A percentile compares a stretch with the other conserved stretches of the same genome.
Evolutionary conservation across 768 basidiomycete species (phyloP).

Genomic region (Auriculariales sp.): DNA sequence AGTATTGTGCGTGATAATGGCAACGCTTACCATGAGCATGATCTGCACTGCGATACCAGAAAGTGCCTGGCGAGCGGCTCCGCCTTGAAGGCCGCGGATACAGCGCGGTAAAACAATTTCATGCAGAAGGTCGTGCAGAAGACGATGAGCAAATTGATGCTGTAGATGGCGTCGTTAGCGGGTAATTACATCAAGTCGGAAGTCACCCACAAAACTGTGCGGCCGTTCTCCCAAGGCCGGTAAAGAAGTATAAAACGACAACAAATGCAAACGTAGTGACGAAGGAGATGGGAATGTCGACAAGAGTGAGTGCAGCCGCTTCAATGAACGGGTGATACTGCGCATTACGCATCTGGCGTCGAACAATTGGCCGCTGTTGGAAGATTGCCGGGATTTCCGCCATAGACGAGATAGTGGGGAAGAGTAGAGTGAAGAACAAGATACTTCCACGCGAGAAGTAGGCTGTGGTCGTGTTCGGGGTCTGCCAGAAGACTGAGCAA

Average conservation of each 20-base stretch:
- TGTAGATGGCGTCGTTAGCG: conserved; percentile 33
- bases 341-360: conserved; percentile 41
- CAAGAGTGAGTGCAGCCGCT: conserved; percentile 37
- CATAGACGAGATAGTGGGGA: conserved; percentile 25
- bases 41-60: conserved; percentile 37
- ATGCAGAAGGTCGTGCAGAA: conserved; percentile 48
- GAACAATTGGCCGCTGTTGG: conserved; percentile 42
- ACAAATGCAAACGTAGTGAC: conserved; percentile 29
- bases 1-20: too few species aligned
- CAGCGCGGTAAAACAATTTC: conserved; percentile 74
- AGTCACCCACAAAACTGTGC: neutral
- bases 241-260: conserved; percentile 47
- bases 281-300: conserved; percentile 32
- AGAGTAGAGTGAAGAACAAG: conserved; percentile 49
- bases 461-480: conserved; percentile 38
- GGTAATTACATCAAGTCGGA: neutral
- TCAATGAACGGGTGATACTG: conserved; percentile 54
- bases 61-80: conserved; percentile 50
- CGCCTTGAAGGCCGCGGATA: conserved; percentile 43
- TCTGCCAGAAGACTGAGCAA: conserved; percentile 2
- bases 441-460: conserved; percentile 66
- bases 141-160: conserved; percentile 45
- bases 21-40: too few species aligned
- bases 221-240: conserved; percentile 23
- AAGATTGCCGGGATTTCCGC: conserved; percentile 47